Base-by-base conservation (phyloP, 768 basidiomycete genomes). In the Stropharia rugosoannulata region DNA sequence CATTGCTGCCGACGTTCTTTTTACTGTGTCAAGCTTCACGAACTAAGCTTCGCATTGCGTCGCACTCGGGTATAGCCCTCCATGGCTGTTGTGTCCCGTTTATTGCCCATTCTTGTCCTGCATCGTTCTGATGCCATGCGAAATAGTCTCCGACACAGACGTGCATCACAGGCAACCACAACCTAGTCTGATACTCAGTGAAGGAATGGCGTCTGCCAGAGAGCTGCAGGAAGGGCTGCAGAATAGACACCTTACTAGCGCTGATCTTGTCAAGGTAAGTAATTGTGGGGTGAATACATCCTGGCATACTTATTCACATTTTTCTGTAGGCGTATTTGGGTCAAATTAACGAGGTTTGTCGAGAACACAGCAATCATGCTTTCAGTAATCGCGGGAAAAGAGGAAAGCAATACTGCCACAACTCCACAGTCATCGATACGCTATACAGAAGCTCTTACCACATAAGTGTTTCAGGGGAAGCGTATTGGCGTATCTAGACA, bases 301-400 rank as follows among this genome's bases (percentile, higher is more conserved):
- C n/a, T n/a, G n/a, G n/a, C n/a, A n/a, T n/a, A 8, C 44, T 49
- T 16, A 11, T 6, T 11, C 6, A 37, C 12, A 5, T 5, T 9
- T 35, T 13, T 42, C 11, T 55, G 19, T 25, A 87, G 86, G 83
- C 84, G 2, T 88, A 88, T 64, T 73, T 87, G 59, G 78, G 80
- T 10, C 76, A 86, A 2, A 87, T 87, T 19, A 81, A 86, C 3
- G 81, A 88, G 62, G 86, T 89, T 15, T 4, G 59, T 85, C 16
- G 63, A 78, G 0, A 84, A 86, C 53, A 81, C 78, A 0, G 83
- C 83, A 0, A 73, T 79, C 19, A 74, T 85, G 3, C 72, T 86
- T 12, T 77, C 78, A n/a, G 63, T 79, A 45, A 84, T 85, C 40
- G 80, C 82, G 0, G 83, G 82, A 1, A 71, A 68, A 25, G 83